Percentiles rank a stretch among this genome's conserved stretches.
Evolutionary conservation across 495 filamentous ascomycete species (phyloP).

Genomic region (Daldinia bambusicola): DNA sequence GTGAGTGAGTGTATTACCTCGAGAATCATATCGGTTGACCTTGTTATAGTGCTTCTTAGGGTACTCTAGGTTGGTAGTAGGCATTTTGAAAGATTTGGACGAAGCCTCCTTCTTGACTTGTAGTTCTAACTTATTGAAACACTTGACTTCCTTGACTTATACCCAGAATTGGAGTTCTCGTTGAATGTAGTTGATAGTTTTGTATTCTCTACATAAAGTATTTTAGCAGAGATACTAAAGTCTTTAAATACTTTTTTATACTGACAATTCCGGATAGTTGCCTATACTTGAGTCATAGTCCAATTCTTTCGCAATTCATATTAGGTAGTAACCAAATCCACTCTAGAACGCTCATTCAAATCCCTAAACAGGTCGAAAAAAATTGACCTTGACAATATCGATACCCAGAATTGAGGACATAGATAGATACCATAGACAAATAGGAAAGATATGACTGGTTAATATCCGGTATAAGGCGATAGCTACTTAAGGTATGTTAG

Average conservation of each 20-base stretch:
- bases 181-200: not conserved
- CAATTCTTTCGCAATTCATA: not conserved
- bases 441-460: conserved; percentile 33
- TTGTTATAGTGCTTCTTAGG: conserved; percentile 74
- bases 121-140: not conserved
- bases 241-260: not conserved
- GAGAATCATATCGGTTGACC: conserved; percentile 74
- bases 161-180: not conserved
- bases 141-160: not conserved
- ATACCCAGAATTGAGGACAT: conserved; percentile 8
- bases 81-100: conserved; percentile 53
- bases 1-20: conserved; percentile 60
- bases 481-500: not conserved
- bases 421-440: conserved; percentile 8
- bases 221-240: not conserved
- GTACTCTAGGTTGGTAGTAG: conserved; percentile 67
- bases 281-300: conserved; percentile 1
- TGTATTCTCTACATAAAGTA: not conserved
- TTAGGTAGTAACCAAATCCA: not conserved
- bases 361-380: not conserved
- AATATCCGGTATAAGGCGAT: conserved; percentile 5
- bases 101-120: not conserved
- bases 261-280: not conserved
- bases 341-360: not conserved
- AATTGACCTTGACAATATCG: not conserved